A percentile compares a stretch with the other conserved stretches of the same genome.
phyloP scores from a whole-genome alignment of 78 protist species.

The Ministeria vibrans region DNA sequence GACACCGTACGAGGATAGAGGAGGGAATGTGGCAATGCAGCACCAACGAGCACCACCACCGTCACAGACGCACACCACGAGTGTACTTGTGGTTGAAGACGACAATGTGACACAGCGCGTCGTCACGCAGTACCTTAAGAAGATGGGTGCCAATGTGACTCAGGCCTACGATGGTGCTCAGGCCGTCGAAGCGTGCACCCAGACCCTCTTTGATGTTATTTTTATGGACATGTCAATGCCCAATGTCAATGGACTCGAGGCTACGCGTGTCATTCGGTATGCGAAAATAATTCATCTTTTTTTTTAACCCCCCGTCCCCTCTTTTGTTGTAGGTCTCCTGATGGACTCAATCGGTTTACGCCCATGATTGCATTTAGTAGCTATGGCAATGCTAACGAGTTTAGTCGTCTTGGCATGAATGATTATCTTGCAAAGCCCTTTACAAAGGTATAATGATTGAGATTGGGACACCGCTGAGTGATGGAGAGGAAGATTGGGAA shows the following conservation, averaged over 20 bases:
- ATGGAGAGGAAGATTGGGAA: too few relatives aligned
- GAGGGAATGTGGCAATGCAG: too few relatives aligned
- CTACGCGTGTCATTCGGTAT: neutral
- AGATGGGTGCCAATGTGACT: neutral
- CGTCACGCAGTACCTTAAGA: neutral
- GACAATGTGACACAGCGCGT: neutral
- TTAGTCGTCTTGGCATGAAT: neutral
- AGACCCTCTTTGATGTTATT: slow-evolving; percentile 3
- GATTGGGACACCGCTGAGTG: too few relatives aligned
- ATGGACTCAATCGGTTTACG: neutral
- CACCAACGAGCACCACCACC: too few relatives aligned
- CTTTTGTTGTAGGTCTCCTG: neutral
- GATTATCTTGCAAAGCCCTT: slow-evolving; percentile 7
- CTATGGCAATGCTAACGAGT: neutral
- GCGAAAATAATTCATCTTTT: neutral
- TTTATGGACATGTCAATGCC: slow-evolving; percentile 33
- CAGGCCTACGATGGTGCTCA: neutral
- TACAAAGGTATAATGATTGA: too few relatives aligned
- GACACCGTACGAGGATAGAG: too few relatives aligned
- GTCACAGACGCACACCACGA: neutral
- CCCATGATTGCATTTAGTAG: slow-evolving; percentile 3
- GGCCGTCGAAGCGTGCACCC: neutral
- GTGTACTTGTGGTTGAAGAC: slow-evolving; percentile 22
- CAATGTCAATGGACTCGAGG: slow-evolving; percentile 9
- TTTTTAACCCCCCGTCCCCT: neutral